These are phyloP conservation scores for Monilinia fructicola DNA, from an alignment of 2,329 filamentous ascomycete genomes.

Conservation along the genomic window DNA sequence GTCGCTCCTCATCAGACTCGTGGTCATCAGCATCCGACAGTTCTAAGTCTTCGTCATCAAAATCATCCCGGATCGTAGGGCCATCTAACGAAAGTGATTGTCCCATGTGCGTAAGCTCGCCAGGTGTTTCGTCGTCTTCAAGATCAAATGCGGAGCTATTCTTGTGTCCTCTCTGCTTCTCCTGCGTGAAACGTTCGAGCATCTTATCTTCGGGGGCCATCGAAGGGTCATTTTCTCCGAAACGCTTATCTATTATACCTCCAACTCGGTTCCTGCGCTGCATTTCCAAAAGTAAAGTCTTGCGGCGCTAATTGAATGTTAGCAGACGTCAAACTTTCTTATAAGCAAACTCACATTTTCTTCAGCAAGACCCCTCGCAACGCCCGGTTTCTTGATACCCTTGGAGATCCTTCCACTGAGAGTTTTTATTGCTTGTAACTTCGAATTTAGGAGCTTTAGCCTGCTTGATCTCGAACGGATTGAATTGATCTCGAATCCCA, in stretches of 20 bases:
- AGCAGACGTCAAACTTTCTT: slow-evolving; percentile 17
- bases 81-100: slow-evolving; percentile 66
- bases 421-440: slow-evolving; percentile 64
- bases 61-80: slow-evolving; percentile 64
- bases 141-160: slow-evolving; percentile 84
- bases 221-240: slow-evolving; percentile 91
- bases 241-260: slow-evolving; percentile 86
- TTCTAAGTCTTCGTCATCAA: slow-evolving; percentile 72
- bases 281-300: slow-evolving; percentile 58
- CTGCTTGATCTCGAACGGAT: slow-evolving; percentile 92
- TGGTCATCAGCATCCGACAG: slow-evolving; percentile 58
- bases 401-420: slow-evolving; percentile 53
- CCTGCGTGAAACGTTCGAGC: slow-evolving; percentile 83
- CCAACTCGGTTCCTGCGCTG: slow-evolving; percentile 87
- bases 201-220: slow-evolving; percentile 94
- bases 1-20: slow-evolving; percentile 53
- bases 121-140: slow-evolving; percentile 72
- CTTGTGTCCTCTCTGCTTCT: slow-evolving; percentile 77
- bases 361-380: slow-evolving; percentile 83
- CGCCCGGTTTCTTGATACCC: slow-evolving; percentile 69
- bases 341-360: slow-evolving; percentile 60
- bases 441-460: slow-evolving; percentile 80
- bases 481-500: slow-evolving; percentile 91
- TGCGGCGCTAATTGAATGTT: slow-evolving; percentile 28
- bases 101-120: slow-evolving; percentile 79